A percentile compares a stretch with the other conserved stretches of the same genome.
These are phyloP conservation scores for Saccharomycopsis sp. DNA, from an alignment of 805 yeast genomes.

Conservation along the genomic window DNA sequence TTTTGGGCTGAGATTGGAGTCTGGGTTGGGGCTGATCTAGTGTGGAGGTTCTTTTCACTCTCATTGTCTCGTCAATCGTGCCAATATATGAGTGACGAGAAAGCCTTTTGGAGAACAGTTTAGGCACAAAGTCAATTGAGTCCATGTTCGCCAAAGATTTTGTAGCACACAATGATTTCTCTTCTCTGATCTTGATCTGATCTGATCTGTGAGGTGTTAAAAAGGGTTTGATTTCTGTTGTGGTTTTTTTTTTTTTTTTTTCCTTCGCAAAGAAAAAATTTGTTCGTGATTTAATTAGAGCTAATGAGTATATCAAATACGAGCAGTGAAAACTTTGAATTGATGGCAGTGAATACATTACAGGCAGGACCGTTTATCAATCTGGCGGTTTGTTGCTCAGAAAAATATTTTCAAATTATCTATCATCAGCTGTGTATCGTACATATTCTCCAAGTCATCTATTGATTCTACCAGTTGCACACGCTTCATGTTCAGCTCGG, in stretches of 20 bases:
- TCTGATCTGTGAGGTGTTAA: no score
- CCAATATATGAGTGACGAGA: slow-evolving; percentile 9
- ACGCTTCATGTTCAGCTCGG: slow-evolving; percentile 2
- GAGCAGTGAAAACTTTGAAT: no score
- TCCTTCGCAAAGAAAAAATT: no score
- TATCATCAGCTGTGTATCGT: slow-evolving; percentile 5
- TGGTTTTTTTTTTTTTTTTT: no score
- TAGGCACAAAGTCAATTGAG: slow-evolving; percentile 17
- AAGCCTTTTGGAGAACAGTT: slow-evolving; percentile 18
- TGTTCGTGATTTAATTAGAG: no score
- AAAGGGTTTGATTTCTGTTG: no score
- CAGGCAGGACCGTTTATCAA: no score
- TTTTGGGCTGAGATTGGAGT: background rate
- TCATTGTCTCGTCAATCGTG: slow-evolving; percentile 7
- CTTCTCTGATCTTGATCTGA: no score
- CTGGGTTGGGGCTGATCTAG: background rate
- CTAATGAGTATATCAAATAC: no score
- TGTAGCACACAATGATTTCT: no score
- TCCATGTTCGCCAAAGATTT: background rate
- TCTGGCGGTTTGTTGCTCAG: no score
- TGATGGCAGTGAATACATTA: no score
- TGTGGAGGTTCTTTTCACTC: background rate
- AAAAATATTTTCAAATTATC: background rate
- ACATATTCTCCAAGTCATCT: slow-evolving; percentile 18
- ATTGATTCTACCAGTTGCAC: slow-evolving; percentile 7